phyloP scores from a whole-genome alignment of 1,284 basidiomycete species.

The Erythrobasidium hasegawianum region DNA sequence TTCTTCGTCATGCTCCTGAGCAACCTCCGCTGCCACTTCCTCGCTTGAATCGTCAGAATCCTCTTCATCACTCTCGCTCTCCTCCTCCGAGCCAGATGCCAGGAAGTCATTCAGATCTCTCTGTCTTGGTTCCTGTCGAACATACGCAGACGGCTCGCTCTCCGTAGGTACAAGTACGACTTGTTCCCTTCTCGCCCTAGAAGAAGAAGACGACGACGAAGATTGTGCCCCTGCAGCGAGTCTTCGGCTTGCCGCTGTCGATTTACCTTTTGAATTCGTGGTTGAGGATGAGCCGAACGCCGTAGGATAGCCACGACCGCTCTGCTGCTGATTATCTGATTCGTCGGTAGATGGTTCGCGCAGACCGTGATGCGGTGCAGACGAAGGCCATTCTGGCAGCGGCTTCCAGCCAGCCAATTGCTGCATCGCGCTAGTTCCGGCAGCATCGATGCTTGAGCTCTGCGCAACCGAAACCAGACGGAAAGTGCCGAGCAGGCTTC shows the following conservation, averaged over 20 bases:
- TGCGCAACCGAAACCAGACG: too few species aligned
- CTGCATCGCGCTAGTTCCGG: background rate
- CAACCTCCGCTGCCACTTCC: background rate
- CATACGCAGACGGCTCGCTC: background rate
- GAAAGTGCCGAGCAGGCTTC: too few species aligned
- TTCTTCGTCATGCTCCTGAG: background rate
- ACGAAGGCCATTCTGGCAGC: constrained; percentile 14
- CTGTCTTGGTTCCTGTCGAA: background rate
- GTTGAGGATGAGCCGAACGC: constrained; percentile 31
- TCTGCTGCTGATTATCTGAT: background rate
- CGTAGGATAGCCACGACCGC: constrained; percentile 25
- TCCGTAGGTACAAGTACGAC: constrained; percentile 26
- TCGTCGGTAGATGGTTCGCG: background rate
- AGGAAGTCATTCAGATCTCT: constrained; percentile 24
- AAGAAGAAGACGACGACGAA: too few species aligned
- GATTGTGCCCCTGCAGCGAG: too few species aligned
- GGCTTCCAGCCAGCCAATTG: constrained; percentile 12
- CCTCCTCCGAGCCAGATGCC: constrained; percentile 36
- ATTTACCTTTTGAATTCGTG: background rate
- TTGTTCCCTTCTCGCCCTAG: constrained; percentile 1
- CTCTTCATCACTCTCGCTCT: constrained; percentile 46
- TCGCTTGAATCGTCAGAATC: constrained; percentile 32
- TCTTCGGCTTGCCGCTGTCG: background rate
- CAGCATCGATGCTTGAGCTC: too few species aligned
- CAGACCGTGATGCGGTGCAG: constrained; percentile 3